Conservation (phyloP, 441 rosid genomes). For the Daphne laureola region DNA sequence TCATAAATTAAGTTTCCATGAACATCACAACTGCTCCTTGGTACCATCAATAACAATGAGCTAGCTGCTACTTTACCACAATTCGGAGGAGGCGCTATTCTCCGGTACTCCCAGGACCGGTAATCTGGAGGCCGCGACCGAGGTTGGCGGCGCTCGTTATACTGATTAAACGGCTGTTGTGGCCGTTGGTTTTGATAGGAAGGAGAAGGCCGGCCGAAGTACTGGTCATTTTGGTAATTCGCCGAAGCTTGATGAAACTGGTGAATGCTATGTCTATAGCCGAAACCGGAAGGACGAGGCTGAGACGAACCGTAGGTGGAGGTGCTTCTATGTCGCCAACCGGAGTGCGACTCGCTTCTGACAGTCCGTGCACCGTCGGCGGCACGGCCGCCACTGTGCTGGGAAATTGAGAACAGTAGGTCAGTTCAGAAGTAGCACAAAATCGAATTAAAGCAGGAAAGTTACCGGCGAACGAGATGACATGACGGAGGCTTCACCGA, state of each 20-base stretch:
- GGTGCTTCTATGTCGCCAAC: conserved; percentile 25
- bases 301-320: conserved; percentile 14
- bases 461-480: neutral
- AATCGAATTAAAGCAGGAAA: neutral
- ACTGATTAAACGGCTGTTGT: conserved; percentile 29
- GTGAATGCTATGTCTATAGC: conserved; percentile 20
- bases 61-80: conserved; percentile 32
- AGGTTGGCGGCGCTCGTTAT: conserved; percentile 32
- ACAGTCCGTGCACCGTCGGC: conserved; percentile 36
- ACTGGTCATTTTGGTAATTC: conserved; percentile 21
- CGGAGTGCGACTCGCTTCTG: conserved; percentile 41
- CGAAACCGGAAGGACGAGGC: conserved; percentile 17
- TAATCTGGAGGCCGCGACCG: conserved; percentile 42
- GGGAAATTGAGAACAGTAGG: conserved; percentile 12
- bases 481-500: neutral
- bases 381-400: conserved; percentile 59
- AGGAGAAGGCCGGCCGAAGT: conserved; percentile 25
- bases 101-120: conserved; percentile 68
- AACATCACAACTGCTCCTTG: too few species aligned
- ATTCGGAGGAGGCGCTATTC: conserved; percentile 38
- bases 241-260: conserved; percentile 22
- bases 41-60: too few species aligned
- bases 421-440: neutral
- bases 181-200: conserved; percentile 29
- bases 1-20: too few species aligned